Evolutionary conservation across 2,329 filamentous ascomycete species (phyloP), one percentile per base, ranked within the genome.

Genomic region (Diaporthe amygdali): DNA sequence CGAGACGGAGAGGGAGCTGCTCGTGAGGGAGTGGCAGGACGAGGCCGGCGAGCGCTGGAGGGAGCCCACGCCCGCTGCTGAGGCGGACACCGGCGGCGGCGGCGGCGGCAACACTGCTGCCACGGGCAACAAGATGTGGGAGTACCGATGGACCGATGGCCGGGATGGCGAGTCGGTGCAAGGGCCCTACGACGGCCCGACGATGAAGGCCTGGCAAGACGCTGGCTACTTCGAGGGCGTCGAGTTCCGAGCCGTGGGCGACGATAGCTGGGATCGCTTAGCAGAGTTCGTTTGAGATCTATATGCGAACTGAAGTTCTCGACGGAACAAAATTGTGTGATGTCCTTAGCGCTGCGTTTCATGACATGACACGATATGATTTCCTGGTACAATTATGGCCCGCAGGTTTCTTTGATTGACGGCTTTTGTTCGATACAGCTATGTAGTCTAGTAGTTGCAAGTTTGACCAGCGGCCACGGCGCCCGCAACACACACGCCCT

Each of bases 201-300:
- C 92, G 46, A 98, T 99, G 96, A 90, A 91, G 76, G 93, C 94
- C 2, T 99, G 96, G 96, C 91, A 93, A 75, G 91, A 94, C 73
- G 94, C 94, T 30, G 96, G 96, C 3, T 98, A 98, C 80, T 99
- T 99, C 82, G 92, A 96, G 74, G 94, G 94, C 0, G 94, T 97
- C 30, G 96, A 95, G 79, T 95, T 96, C 76, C 88, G 91, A 74
- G 85, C 82, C 72, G 87, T 83, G 8, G 89, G 88, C 14, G 86
- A 87, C 30, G 84, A 81, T 27, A 80, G 81, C 14, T 93, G 91
- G 91, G 86, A 78, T 70, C 81, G 81, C 66, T 79, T 84, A 20
- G 84, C 82, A 10, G 66, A 71, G 3, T 73, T 73, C 30, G 54
- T 68, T 17, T 70, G 27, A 67, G 22, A 63, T 41, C 12, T 15